phyloP scores from a whole-genome alignment of 331 rosid species.

The Arachis monticola region DNA sequence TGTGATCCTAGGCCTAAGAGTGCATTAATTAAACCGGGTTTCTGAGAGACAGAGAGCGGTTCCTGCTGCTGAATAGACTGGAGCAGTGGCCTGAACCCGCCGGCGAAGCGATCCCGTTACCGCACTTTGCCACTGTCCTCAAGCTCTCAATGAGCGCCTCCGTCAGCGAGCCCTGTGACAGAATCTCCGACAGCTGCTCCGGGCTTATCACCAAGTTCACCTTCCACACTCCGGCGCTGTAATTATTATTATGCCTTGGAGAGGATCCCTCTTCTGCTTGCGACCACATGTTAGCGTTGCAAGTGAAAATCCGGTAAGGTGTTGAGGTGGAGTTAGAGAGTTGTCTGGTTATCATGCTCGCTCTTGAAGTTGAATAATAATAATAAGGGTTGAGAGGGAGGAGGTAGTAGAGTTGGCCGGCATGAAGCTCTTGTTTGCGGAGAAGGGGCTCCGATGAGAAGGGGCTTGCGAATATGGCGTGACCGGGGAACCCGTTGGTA shows the following conservation, averaged over 20 bases:
- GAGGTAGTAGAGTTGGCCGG: conserved; percentile 60
- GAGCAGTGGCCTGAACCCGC: conserved; percentile 50
- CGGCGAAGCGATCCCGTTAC: conserved; percentile 46
- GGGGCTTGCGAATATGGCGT: conserved; percentile 58
- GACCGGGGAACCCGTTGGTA: conserved; percentile 64
- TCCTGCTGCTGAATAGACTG: conserved; percentile 60
- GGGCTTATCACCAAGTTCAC: conserved; percentile 74
- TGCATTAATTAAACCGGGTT: background rate
- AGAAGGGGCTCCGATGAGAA: conserved; percentile 55
- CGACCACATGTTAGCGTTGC: conserved; percentile 28
- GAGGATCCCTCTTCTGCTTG: conserved; percentile 43
- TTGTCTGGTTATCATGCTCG: conserved; percentile 9
- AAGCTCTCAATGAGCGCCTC: conserved; percentile 68
- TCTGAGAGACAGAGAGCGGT: conserved; percentile 34
- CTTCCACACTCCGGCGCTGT: conserved; percentile 67
- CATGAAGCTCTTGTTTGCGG: conserved; percentile 59
- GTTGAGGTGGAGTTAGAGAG: conserved; percentile 30
- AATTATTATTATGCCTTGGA: conserved; percentile 47
- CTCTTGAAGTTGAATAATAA: background rate
- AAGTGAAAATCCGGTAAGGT: conserved; percentile 62
- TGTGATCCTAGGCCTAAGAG: too few species aligned
- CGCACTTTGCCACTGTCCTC: conserved; percentile 77
- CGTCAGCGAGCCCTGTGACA: conserved; percentile 63
- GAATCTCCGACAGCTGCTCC: conserved; percentile 64
- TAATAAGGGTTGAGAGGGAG: conserved; percentile 59